Evolutionary conservation across 345 rosid species (phyloP), one percentile per base, ranked within the genome.

Genomic region (Salix arbutifolia): DNA sequence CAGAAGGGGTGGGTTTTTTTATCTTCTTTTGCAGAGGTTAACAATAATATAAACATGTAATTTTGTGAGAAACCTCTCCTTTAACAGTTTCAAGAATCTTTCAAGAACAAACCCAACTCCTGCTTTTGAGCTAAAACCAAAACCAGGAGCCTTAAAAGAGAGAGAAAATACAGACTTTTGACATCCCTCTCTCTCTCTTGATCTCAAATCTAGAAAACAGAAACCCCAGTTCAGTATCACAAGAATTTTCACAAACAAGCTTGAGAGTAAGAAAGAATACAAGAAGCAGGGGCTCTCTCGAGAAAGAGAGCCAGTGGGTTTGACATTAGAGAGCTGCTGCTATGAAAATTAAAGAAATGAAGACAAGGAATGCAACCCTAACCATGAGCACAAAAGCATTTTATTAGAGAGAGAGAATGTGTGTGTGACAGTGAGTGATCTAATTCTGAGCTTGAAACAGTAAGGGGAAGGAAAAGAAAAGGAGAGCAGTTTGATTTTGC

Each of bases 401-500:
- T 82, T 65, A 77, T 67, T 60, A 77, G 76, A 44, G 76, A 72
- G 76, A 72, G 60, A 74, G 70, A 74, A 30, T n/a, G 26, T 25
- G 42, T 3, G 71, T 8, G 56, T 40, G 69, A n/a, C 68, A 65
- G 81, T 35, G 81, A 84, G 86, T 84, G 88, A 86, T 85, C 82
- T 81, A 79, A 84, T 86, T 67, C 80, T 82, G 83, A 83, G 84
- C 85, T 77, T 40, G 70, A 75, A 79, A 85, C 79, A 84, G 86
- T 25, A 78, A 48, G 58, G 40, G 58, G 40, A 82, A 81, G 64
- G 76, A 74, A 46, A 83, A 78, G 71, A 76, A 76, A 52, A 69
- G 53, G 53, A 65, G 72, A 33, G 61, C 72, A 78, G 84, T 81
- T 87, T 84, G 75, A 71, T 82, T 82, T 84, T 85, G 90, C 91